Percentiles rank a stretch among this genome's conserved stretches.
Evolutionary conservation across 768 basidiomycete genomes (phyloP).

Genomic region (Terana coerulea): DNA sequence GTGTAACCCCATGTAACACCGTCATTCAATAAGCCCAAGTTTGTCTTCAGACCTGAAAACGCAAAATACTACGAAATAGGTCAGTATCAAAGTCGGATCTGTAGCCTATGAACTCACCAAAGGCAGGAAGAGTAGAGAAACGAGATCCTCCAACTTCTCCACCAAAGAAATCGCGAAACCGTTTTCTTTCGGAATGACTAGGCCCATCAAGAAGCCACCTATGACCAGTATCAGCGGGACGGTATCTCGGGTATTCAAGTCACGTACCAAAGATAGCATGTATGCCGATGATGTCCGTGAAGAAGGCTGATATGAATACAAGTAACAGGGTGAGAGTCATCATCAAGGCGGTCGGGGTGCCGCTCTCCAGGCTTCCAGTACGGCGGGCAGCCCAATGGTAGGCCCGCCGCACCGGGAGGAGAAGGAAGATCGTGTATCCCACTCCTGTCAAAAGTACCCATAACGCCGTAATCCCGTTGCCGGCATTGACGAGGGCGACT

Average conservation of each 20-base stretch:
- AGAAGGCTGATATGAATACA: slow-evolving; percentile 73
- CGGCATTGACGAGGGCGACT: slow-evolving; percentile 80
- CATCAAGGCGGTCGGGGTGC: slow-evolving; percentile 67
- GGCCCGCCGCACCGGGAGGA: slow-evolving; percentile 59
- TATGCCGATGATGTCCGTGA: slow-evolving; percentile 83
- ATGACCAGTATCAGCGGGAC: slow-evolving; percentile 15
- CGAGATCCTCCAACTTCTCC: slow-evolving; percentile 87
- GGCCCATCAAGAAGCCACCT: slow-evolving; percentile 80
- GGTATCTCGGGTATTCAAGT: background rate
- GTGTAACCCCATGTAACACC: slow-evolving; percentile 83
- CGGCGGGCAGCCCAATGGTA: slow-evolving; percentile 64
- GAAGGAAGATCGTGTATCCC: slow-evolving; percentile 63
- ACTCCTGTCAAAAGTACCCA: slow-evolving; percentile 71
- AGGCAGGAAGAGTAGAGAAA: slow-evolving; percentile 70
- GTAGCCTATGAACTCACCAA: slow-evolving; percentile 43
- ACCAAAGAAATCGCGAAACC: slow-evolving; percentile 78
- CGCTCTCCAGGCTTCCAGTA: slow-evolving; percentile 70
- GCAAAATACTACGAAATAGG: slow-evolving; percentile 61
- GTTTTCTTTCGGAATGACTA: slow-evolving; percentile 80
- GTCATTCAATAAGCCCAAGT: slow-evolving; percentile 71
- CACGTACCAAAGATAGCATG: slow-evolving; percentile 60
- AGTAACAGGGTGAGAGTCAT: slow-evolving; percentile 79
- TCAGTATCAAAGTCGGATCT: background rate
- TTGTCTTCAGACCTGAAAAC: slow-evolving; percentile 74
- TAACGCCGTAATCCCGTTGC: slow-evolving; percentile 67